A percentile compares a stretch with the other conserved stretches of the same genome.
Conservation (phyloP, 2,329 filamentous ascomycete species). For the Colletotrichum sp. region DNA sequence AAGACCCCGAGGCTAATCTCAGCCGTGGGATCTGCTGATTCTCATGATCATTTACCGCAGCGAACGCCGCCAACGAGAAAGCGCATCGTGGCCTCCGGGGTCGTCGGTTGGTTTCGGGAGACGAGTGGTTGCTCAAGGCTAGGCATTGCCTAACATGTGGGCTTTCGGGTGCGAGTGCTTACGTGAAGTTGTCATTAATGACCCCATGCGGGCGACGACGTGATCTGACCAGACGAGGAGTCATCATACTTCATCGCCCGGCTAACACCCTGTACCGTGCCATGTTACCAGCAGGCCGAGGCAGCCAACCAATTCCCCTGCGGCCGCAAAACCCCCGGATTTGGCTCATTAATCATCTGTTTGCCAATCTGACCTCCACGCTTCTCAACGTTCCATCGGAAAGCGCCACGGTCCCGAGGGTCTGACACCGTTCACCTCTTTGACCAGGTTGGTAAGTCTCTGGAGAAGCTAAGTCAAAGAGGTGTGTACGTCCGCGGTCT, state of each 20-base stretch:
- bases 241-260: conserved; percentile 12
- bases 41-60: background rate
- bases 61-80: background rate
- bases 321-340: background rate
- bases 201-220: conserved; percentile 16
- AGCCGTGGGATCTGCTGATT: background rate
- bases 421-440: conserved; percentile 8
- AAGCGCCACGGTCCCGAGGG: conserved; percentile 11
- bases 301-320: conserved; percentile 10
- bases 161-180: conserved; percentile 4
- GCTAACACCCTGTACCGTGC: conserved; percentile 1
- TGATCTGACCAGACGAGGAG: conserved; percentile 9
- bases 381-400: conserved; percentile 14
- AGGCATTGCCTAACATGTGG: background rate
- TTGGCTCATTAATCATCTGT: conserved; percentile 2
- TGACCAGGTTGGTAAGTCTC: background rate
- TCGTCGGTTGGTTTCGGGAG: conserved; percentile 4
- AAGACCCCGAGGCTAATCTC: background rate
- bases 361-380: conserved; percentile 6
- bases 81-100: background rate
- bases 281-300: conserved; percentile 10
- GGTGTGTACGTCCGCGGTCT: background rate
- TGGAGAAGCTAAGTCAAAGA: background rate
- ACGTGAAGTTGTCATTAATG: conserved; percentile 17
- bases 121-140: background rate